Percentiles rank a stretch among this genome's conserved stretches.
Evolutionary conservation across 192 early-diverging fungal genomes (phyloP).

Genomic region (Umbelopsis sp.): DNA sequence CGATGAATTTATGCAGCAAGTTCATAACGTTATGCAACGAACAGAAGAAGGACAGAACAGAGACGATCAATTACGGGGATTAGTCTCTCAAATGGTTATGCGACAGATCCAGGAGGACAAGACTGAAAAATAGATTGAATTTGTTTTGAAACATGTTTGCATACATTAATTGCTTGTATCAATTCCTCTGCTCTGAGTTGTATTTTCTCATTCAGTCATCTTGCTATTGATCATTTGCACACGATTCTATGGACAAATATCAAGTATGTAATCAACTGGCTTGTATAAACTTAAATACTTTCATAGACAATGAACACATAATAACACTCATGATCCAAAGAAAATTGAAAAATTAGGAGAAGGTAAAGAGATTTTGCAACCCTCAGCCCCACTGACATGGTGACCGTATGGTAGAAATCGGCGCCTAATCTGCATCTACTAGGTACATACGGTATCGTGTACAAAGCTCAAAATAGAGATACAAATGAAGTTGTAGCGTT

Average conservation of each 20-base stretch:
- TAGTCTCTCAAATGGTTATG: slow-evolving; percentile 50
- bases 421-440: slow-evolving; percentile 1
- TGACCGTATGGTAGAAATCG: neutral
- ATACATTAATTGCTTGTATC: slow-evolving; percentile 7
- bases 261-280: slow-evolving; percentile 43
- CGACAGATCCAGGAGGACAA: slow-evolving; percentile 23
- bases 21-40: slow-evolving; percentile 60
- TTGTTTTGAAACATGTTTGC: slow-evolving; percentile 14
- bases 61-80: slow-evolving; percentile 61
- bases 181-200: neutral
- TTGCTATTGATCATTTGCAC: neutral
- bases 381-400: neutral
- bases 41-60: slow-evolving; percentile 54
- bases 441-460: slow-evolving; percentile 98
- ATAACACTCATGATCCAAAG: slow-evolving; percentile 41
- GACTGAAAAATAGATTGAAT: neutral
- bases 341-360: slow-evolving; percentile 99
- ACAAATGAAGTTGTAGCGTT: slow-evolving; percentile 96
- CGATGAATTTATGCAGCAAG: slow-evolving; percentile 47
- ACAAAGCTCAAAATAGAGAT: slow-evolving; percentile 97
- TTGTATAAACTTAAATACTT: neutral
- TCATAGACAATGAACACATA: slow-evolving; percentile 2
- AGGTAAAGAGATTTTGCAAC: slow-evolving; percentile 50
- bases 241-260: slow-evolving; percentile 62
- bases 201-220: neutral